Evolutionary conservation across 73 alveolate species (phyloP).

Genomic region (Paramecium octaurelia): DNA sequence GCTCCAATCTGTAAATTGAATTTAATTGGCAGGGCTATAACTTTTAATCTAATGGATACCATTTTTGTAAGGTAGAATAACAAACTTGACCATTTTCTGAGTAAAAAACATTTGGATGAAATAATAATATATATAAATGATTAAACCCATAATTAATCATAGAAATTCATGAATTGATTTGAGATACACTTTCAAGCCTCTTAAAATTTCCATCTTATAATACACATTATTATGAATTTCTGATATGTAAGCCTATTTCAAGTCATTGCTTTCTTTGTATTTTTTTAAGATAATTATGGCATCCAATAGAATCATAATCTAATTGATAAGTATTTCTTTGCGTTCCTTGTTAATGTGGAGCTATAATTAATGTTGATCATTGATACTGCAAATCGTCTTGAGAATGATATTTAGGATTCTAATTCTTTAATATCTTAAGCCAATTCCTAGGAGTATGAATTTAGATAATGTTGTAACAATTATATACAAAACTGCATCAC

Average conservation of each 20-base stretch:
- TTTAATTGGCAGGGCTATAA: conserved; percentile 6
- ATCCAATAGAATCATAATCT: conserved; percentile 13
- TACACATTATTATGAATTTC: background rate
- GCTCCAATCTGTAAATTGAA: background rate
- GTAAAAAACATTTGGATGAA: background rate
- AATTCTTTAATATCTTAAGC: background rate
- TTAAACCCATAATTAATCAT: background rate
- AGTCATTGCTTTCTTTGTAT: background rate
- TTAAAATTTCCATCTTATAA: background rate
- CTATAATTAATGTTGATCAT: background rate
- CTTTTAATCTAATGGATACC: background rate
- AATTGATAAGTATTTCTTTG: conserved; percentile 11
- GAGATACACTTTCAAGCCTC: background rate
- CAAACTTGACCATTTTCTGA: background rate
- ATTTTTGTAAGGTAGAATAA: background rate
- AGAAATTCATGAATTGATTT: background rate
- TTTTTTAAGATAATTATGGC: background rate
- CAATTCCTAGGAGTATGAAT: background rate
- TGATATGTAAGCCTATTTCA: background rate
- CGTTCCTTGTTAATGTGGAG: background rate
- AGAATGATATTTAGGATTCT: background rate
- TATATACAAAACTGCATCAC: conserved; percentile 42
- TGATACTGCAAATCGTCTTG: conserved; percentile 12
- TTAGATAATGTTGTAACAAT: conserved; percentile 7
- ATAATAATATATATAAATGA: background rate